These are phyloP conservation scores for Furcasterigmium sp. DNA, from an alignment of 2,329 filamentous ascomycete species.

Conservation along the genomic window DNA sequence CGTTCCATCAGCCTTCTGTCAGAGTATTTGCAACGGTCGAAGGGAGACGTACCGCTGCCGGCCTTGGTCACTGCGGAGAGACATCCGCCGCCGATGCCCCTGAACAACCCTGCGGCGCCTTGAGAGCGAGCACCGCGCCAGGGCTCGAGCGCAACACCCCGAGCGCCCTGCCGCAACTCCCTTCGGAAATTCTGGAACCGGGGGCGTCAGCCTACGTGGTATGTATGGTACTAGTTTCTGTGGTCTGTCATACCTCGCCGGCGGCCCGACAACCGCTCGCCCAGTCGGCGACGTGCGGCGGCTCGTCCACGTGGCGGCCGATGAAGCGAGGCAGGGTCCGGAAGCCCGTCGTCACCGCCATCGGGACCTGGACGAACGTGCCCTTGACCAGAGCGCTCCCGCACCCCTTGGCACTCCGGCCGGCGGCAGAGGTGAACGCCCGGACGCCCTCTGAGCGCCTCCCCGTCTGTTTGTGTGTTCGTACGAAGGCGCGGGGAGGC, in stretches of 20 bases:
- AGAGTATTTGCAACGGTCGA: no score
- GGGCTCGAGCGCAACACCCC: constrained; percentile 10
- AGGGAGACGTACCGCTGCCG: not conserved
- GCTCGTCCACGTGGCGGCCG: constrained; percentile 9
- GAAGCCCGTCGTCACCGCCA: constrained; percentile 12
- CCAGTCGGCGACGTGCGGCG: constrained; percentile 6
- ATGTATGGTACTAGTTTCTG: no score
- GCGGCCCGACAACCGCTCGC: constrained; percentile 10
- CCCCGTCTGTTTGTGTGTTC: no score
- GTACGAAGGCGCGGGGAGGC: not conserved
- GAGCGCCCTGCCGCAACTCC: constrained; percentile 8
- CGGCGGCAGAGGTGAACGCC: no score
- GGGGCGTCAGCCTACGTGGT: no score
- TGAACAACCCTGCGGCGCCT: constrained; percentile 7
- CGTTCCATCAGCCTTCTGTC: no score
- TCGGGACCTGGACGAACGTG: constrained; percentile 9
- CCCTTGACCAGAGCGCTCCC: not conserved
- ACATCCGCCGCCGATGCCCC: constrained; percentile 8
- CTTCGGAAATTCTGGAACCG: constrained; percentile 6
- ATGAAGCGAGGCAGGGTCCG: constrained; percentile 10
- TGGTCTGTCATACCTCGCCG: constrained; percentile 2
- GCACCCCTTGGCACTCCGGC: no score
- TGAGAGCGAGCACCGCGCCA: constrained; percentile 8
- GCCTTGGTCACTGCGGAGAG: constrained; percentile 11
- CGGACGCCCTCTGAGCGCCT: no score